These are phyloP conservation scores for Didymella glomerata DNA, from an alignment of 2,329 filamentous ascomycete species.

Conservation along the genomic window DNA sequence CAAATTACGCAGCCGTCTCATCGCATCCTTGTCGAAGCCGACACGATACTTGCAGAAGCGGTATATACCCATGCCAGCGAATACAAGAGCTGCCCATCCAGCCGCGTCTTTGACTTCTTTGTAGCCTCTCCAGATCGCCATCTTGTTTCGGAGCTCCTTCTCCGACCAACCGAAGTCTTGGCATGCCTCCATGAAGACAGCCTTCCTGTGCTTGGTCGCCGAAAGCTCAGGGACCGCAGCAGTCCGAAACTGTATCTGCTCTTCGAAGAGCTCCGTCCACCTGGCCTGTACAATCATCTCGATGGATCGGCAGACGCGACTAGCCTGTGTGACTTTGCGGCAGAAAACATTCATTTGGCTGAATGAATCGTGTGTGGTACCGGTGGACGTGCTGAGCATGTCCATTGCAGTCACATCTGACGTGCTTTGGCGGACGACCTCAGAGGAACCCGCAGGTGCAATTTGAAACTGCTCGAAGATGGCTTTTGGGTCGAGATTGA, in stretches of 20 bases:
- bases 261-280: conserved; percentile 65
- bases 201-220: conserved; percentile 60
- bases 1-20: conserved; percentile 57
- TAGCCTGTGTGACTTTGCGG: conserved; percentile 59
- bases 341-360: conserved; percentile 56
- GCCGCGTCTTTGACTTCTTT: conserved; percentile 66
- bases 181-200: conserved; percentile 63
- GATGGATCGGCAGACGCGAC: conserved; percentile 63
- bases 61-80: conserved; percentile 66
- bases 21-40: conserved; percentile 61
- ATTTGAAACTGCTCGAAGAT: conserved; percentile 46
- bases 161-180: conserved; percentile 64
- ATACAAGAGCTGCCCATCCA: conserved; percentile 65
- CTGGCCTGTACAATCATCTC: conserved; percentile 67
- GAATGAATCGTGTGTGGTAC: conserved; percentile 39
- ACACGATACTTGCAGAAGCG: conserved; percentile 68
- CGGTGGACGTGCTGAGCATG: conserved; percentile 23
- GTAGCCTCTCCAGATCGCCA: conserved; percentile 65
- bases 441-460: conserved; percentile 26
- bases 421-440: conserved; percentile 23
- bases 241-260: conserved; percentile 57
- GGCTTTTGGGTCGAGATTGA: conserved; percentile 53
- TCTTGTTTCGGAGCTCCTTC: conserved; percentile 65
- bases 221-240: conserved; percentile 54
- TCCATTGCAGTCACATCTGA: conserved; percentile 22